Conservation (phyloP, 352 stramenopile genomes). For the Globisporangium heterothallicum region DNA sequence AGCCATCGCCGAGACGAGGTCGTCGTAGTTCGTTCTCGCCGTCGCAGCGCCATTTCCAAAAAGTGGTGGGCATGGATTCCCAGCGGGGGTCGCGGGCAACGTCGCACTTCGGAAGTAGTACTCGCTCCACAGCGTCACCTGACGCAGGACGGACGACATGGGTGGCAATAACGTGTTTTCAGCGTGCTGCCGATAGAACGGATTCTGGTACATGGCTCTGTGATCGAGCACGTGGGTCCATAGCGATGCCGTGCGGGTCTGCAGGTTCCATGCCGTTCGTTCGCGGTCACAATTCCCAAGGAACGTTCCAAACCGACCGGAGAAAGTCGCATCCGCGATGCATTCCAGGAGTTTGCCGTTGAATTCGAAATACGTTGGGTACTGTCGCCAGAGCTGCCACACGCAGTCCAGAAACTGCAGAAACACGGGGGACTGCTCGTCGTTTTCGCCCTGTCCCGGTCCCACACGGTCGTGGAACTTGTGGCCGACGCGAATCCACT, state of each 20-base stretch:
- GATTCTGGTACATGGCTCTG: conserved; percentile 45
- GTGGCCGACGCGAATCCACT: conserved; percentile 84
- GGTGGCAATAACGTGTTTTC: conserved; percentile 53
- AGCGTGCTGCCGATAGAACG: conserved; percentile 56
- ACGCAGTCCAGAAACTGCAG: conserved; percentile 89
- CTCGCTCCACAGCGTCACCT: conserved; percentile 76
- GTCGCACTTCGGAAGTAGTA: conserved; percentile 71
- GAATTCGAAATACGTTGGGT: conserved; percentile 86
- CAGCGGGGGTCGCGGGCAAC: conserved; percentile 28
- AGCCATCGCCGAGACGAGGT: conserved; percentile 52
- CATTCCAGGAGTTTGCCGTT: conserved; percentile 58
- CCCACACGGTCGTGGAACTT: conserved; percentile 87
- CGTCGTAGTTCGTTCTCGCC: conserved; percentile 32
- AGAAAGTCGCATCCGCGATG: conserved; percentile 71
- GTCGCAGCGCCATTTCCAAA: conserved; percentile 18
- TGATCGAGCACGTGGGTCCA: conserved; percentile 57
- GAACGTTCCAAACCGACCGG: conserved; percentile 80
- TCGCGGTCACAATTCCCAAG: conserved; percentile 86
- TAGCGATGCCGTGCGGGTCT: conserved; percentile 59
- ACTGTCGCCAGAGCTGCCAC: conserved; percentile 78
- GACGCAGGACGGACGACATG: conserved; percentile 43
- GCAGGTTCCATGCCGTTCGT: conserved; percentile 39
- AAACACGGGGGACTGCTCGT: conserved; percentile 86
- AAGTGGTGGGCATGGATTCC: conserved; percentile 42
- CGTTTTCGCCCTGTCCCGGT: conserved; percentile 54